Base-by-base conservation (phyloP, 2,329 filamentous ascomycete species). In the Paecilomyces niveus region DNA sequence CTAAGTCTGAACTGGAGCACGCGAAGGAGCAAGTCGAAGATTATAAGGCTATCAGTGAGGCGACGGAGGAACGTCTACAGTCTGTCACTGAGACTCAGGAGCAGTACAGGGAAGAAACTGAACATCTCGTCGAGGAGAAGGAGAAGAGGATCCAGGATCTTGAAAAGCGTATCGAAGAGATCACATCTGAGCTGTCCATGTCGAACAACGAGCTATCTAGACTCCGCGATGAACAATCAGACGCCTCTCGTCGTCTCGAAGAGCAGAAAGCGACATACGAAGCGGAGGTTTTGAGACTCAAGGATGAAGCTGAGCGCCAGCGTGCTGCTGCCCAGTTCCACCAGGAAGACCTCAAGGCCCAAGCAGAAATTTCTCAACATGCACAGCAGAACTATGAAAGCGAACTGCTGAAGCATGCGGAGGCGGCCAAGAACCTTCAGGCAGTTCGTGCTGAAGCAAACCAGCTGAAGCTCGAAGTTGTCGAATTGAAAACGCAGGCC, bases 361-460 rank as follows among this genome's bases (percentile, higher is more conserved):
- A 99, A 73, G 92, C 93, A 29, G 89, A 95, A 52, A 97, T 99
- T 68, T 92, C 94, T 2, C 87, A 91, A 56, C 89, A 91, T 72
- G 92, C 94, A 3, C 94, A 99, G 71, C 89, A 96, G 70, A 92
- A 94, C 65, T 99, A 99, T 70, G 95, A 99, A 73, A 87, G 87
- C 62, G 94, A 99, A 72, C 82, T 99, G 10, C 84, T 96, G 67
- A 97, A 94, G 77, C 94, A 99, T 74, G 93, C 92, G 1, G 91
- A 97, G 64, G 94, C 93, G n/a, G 90, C 93, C 11, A 92, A 92
- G 74, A 84, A 85, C 35, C 81, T 97, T 13, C 91, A 96, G 65
- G 82, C 82, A 56, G 80, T 96, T 54, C 89, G 94, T 55, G 80
- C 81, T 3, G 91, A 97, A 63, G 84, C 89, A 73, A 94, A 96